These are phyloP conservation scores for Spizellomyces sp. DNA, from an alignment of 192 early-diverging fungal genomes.

Conservation along the genomic window DNA sequence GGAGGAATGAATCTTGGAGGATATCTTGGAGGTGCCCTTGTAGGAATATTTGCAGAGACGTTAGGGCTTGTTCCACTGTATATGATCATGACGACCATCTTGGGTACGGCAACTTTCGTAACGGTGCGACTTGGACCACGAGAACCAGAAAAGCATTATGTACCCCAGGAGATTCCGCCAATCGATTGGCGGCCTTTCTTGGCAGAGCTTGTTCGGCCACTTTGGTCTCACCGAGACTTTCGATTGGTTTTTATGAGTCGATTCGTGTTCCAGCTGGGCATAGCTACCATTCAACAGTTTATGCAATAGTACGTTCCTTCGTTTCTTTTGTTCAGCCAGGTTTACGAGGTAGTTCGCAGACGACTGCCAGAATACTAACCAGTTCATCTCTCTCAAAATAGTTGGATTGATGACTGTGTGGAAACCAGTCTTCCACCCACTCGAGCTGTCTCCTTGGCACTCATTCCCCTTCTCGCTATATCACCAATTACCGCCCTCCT, in stretches of 20 bases:
- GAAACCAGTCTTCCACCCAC: slow-evolving; percentile 21
- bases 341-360: slow-evolving; percentile 1
- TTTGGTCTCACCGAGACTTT: slow-evolving; percentile 40
- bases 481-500: slow-evolving; percentile 42
- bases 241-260: slow-evolving; percentile 46
- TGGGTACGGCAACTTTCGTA: slow-evolving; percentile 13
- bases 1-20: slow-evolving; percentile 44
- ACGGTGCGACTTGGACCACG: slow-evolving; percentile 2
- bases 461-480: slow-evolving; percentile 42
- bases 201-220: slow-evolving; percentile 34
- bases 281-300: slow-evolving; percentile 53
- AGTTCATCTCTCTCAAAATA: slow-evolving; percentile 5
- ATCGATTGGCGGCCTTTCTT: slow-evolving; percentile 35
- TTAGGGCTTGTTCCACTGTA: slow-evolving; percentile 28
- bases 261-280: slow-evolving; percentile 52
- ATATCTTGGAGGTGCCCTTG: slow-evolving; percentile 42
- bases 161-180: slow-evolving; percentile 7
- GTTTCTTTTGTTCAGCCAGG: slow-evolving; percentile 1
- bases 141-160: slow-evolving; percentile 26
- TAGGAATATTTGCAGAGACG: slow-evolving; percentile 37
- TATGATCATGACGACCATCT: slow-evolving; percentile 23
- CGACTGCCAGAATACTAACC: background rate
- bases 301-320: slow-evolving; percentile 43
- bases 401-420: slow-evolving; percentile 52
- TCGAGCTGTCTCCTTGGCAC: slow-evolving; percentile 47